Evolutionary conservation across 192 early-diverging fungal species (phyloP).

Genomic region (Backusella australiensis): DNA sequence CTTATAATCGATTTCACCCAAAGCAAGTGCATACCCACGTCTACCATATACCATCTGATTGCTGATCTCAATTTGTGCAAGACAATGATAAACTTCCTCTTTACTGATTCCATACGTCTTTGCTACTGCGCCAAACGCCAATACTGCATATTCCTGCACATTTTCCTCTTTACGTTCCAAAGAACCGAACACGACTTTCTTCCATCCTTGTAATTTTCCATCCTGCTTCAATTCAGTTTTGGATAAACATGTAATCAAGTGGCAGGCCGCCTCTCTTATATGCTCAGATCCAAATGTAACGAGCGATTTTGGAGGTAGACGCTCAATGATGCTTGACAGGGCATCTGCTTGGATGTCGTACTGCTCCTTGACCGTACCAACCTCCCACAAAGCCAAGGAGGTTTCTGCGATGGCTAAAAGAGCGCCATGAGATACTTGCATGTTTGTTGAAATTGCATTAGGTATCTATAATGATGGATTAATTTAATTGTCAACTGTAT

Average conservation of each 20-base stretch:
- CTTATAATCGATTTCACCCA: conserved; percentile 55
- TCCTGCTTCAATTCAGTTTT: conserved; percentile 35
- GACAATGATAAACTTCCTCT: conserved; percentile 35
- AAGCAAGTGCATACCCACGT: conserved; percentile 63
- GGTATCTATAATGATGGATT: conserved; percentile 39
- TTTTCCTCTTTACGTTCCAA: conserved; percentile 66
- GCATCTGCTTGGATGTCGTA: background rate
- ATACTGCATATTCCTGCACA: conserved; percentile 53
- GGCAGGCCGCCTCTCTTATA: conserved; percentile 48
- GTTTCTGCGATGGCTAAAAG: conserved; percentile 63
- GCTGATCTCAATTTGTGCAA: conserved; percentile 29
- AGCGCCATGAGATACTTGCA: conserved; percentile 59
- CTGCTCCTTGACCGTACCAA: background rate
- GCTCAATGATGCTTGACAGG: conserved; percentile 39
- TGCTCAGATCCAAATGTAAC: conserved; percentile 62
- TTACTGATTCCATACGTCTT: conserved; percentile 37
- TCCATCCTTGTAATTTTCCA: conserved; percentile 43
- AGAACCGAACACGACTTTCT: conserved; percentile 45
- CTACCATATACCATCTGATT: conserved; percentile 43
- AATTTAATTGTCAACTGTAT: background rate
- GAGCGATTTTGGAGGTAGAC: conserved; percentile 41
- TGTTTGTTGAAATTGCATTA: conserved; percentile 39
- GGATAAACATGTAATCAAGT: conserved; percentile 49
- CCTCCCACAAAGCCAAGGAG: conserved; percentile 40
- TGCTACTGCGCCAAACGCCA: conserved; percentile 45